Conservation (phyloP, 2,329 filamentous ascomycete genomes). For the Calonectria multiphialidica region DNA sequence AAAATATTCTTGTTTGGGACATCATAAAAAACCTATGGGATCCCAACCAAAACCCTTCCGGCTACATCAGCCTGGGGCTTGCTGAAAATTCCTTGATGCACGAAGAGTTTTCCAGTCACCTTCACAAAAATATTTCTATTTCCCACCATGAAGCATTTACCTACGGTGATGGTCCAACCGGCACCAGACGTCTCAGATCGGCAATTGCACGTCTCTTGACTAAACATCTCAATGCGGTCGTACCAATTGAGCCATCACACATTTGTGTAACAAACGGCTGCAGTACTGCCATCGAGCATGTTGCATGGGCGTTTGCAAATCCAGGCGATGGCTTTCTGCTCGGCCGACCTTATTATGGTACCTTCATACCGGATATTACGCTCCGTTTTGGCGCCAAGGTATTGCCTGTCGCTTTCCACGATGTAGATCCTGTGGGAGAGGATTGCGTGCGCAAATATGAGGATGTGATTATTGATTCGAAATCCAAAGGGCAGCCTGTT, state of each 20-base stretch:
- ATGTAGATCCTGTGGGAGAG: background rate
- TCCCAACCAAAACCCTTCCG: background rate
- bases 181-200: background rate
- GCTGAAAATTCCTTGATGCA: background rate
- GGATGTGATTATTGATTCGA: background rate
- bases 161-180: background rate
- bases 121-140: background rate
- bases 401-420: background rate
- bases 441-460: background rate
- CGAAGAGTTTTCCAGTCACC: background rate
- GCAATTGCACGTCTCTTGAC: background rate
- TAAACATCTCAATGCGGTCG: background rate
- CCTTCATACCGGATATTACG: background rate
- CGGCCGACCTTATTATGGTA: background rate
- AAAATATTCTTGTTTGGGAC: background rate
- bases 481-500: background rate
- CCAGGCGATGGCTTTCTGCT: background rate
- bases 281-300: background rate
- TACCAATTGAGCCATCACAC: background rate
- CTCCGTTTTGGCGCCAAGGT: background rate
- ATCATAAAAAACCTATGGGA: background rate
- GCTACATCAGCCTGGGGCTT: background rate
- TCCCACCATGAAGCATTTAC: background rate
- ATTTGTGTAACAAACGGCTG: background rate
- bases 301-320: background rate